Evolutionary conservation across 225 moss, liverwort and hornwort genomes (phyloP).

Genomic region (Antitrichia curtipendula): DNA sequence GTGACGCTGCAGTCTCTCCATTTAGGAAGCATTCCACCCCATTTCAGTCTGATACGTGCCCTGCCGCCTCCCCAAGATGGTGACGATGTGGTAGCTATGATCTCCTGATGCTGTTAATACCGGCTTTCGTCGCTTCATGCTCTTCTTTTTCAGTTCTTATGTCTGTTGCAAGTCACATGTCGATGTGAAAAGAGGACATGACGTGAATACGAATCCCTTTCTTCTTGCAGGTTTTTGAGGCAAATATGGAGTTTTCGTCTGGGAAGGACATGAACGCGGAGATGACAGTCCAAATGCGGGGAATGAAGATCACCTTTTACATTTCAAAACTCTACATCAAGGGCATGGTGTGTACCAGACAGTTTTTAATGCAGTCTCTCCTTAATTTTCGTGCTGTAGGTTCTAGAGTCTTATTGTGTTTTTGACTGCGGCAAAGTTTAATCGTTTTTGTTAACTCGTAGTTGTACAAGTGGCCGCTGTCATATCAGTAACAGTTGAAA

Average conservation of each 20-base stretch:
- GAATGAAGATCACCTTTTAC: conserved; percentile 27
- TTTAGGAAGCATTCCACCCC: conserved; percentile 25
- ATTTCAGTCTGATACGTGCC: conserved; percentile 31
- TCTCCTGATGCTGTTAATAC: neutral
- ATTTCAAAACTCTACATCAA: conserved; percentile 32
- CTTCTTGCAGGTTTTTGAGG: conserved; percentile 27
- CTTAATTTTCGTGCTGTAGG: neutral
- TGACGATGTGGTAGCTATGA: conserved; percentile 22
- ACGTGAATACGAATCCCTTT: neutral
- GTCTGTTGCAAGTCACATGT: neutral
- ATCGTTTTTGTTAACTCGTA: neutral
- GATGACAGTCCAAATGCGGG: conserved; percentile 19
- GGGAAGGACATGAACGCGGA: conserved; percentile 36
- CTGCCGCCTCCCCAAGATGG: conserved; percentile 14
- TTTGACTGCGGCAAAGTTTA: neutral
- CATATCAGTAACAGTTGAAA: neutral
- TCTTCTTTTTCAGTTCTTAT: neutral
- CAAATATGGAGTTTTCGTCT: conserved; percentile 29
- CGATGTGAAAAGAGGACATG: neutral
- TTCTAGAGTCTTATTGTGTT: neutral
- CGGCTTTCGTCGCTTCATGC: neutral
- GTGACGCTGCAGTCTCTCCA: conserved; percentile 21
- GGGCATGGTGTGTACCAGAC: conserved; percentile 24
- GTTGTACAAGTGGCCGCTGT: neutral
- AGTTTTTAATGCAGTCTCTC: neutral